Percentiles rank a stretch among this genome's conserved stretches.
These are phyloP conservation scores for Lathyrus oleraceus DNA, from an alignment of 306 rosid genomes.

Conservation along the genomic window DNA sequence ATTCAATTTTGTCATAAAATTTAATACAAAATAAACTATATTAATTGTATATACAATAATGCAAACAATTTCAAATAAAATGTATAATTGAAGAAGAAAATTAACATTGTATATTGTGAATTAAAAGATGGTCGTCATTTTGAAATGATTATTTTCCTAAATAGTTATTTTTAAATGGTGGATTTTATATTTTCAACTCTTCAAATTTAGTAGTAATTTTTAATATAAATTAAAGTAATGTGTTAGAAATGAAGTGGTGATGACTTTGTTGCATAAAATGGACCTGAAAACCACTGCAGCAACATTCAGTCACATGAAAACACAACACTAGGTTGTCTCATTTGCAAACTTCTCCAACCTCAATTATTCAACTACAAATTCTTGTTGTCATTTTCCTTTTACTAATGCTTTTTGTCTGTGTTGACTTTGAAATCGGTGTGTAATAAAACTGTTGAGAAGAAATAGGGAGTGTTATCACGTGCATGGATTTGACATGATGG, in stretches of 20 bases:
- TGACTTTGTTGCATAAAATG: slow-evolving; percentile 13
- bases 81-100: too few relatives aligned
- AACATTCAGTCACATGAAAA: not conserved
- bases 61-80: too few relatives aligned
- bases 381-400: slow-evolving; percentile 17
- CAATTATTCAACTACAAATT: slow-evolving; percentile 8
- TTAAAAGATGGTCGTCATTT: too few relatives aligned
- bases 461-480: slow-evolving; percentile 49
- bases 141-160: too few relatives aligned
- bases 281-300: not conserved
- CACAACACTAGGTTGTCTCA: not conserved
- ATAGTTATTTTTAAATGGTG: too few relatives aligned
- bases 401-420: slow-evolving; percentile 44
- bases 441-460: not conserved
- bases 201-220: too few relatives aligned
- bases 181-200: too few relatives aligned
- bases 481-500: slow-evolving; percentile 77
- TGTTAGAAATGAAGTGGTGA: not conserved
- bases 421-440: slow-evolving; percentile 43
- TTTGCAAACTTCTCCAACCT: not conserved
- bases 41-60: too few relatives aligned
- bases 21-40: too few relatives aligned
- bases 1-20: too few relatives aligned
- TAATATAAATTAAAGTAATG: too few relatives aligned
- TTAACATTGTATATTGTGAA: too few relatives aligned